These are phyloP conservation scores for Monosporascus sp. DNA, from an alignment of 2,329 filamentous ascomycete genomes.

Conservation along the genomic window DNA sequence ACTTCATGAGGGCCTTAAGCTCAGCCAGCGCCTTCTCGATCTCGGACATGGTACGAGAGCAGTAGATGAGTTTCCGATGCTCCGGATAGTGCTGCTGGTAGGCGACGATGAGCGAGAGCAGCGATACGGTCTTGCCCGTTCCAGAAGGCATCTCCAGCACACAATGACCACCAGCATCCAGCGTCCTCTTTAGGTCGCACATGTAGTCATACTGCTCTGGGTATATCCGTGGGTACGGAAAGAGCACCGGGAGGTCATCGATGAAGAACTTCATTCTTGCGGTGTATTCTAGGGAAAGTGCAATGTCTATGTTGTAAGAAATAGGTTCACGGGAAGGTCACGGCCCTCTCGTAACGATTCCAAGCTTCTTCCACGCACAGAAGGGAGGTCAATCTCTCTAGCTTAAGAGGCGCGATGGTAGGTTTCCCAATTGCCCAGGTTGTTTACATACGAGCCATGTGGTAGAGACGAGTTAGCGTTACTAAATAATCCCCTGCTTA, in stretches of 20 bases:
- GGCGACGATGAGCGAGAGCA: slow-evolving; percentile 90
- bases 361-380: no score
- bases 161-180: slow-evolving; percentile 91
- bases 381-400: no score
- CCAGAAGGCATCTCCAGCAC: slow-evolving; percentile 99
- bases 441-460: no score
- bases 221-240: slow-evolving; percentile 36
- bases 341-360: no score
- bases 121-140: slow-evolving; percentile 93
- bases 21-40: slow-evolving; percentile 97
- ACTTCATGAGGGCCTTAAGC: slow-evolving; percentile 90
- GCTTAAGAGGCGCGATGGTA: no score
- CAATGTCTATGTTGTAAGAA: not conserved
- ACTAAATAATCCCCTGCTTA: no score
- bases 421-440: no score
- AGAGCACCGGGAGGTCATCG: slow-evolving; percentile 47
- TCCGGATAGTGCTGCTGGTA: slow-evolving; percentile 94
- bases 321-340: not conserved
- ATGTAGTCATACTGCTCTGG: slow-evolving; percentile 74
- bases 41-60: slow-evolving; percentile 99
- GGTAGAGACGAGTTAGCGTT: no score
- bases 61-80: slow-evolving; percentile 95
- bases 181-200: slow-evolving; percentile 80
- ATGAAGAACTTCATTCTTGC: slow-evolving; percentile 73
- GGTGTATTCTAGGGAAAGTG: not conserved